Conservation (phyloP, 169 alveolate genomes). For the Eimeria tenella region DNA sequence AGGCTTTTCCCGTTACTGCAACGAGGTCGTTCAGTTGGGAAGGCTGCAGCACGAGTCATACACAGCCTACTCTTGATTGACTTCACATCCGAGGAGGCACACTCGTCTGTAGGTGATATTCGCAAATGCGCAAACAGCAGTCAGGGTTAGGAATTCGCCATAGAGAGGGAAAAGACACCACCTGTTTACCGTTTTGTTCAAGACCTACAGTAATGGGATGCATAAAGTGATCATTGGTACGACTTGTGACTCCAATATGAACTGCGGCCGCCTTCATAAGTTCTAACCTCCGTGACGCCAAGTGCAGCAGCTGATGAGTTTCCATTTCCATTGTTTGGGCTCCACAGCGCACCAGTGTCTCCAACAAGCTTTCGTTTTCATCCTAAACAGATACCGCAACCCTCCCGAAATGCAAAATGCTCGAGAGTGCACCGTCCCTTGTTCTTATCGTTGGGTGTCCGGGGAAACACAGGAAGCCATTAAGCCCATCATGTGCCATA, state of each 20-base stretch:
- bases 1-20: constrained; percentile 72
- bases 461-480: no score
- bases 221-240: constrained; percentile 77
- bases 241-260: constrained; percentile 79
- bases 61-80: neutral
- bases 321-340: constrained; percentile 82
- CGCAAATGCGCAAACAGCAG: no score
- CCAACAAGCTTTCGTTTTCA: constrained; percentile 76
- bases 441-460: neutral
- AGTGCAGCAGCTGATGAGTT: constrained; percentile 79
- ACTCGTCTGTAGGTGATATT: neutral
- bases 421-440: neutral
- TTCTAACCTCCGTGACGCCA: constrained; percentile 75
- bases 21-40: constrained; percentile 68
- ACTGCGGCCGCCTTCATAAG: constrained; percentile 79
- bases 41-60: constrained; percentile 43
- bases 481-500: no score
- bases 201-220: constrained; percentile 71
- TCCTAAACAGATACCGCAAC: constrained; percentile 38
- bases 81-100: neutral
- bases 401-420: neutral
- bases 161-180: no score
- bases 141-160: no score
- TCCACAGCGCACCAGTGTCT: constrained; percentile 65
- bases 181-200: no score